Base-by-base conservation (phyloP, 2,329 filamentous ascomycete genomes). In the Cladosporium colombiae region DNA sequence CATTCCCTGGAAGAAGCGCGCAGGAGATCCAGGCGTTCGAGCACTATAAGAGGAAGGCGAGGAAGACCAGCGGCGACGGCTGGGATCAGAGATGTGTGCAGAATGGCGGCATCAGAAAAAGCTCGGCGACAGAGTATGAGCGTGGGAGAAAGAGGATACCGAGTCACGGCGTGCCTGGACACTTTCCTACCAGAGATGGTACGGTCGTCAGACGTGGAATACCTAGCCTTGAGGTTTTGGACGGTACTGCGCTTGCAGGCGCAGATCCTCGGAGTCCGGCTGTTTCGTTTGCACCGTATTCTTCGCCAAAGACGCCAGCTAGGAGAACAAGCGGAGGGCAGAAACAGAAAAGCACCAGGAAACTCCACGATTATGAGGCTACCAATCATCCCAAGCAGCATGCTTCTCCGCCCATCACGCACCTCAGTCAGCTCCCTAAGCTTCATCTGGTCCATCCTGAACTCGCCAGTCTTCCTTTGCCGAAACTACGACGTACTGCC, bases 11-110 rank as follows among this genome's bases (percentile, higher is more conserved):
- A 3, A 70, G 71, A 31, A 69, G 70, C n/a, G 59, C 70, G 16
- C 69, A 70, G 56, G 71, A 76, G 62, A 74, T 76, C 55, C 66
- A 70, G 59, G 74, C 74, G 5, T 70, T 73, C 10, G 71, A 76
- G 68, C 71, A 75, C 61, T 74, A 76, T 63, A 68, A 62, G 59
- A 66, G 64, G 23, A 74, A 76, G 65, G 67, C 70, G 35, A 71
- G 69, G 29, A 69, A 68, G 29, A 70, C 71, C 4, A 72, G 70
- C 21, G 69, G 68, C 35, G 73, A 74, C 52, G 73, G 70, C 62
- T 75, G 70, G 62, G 72, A 70, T 63, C 65, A 64, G 46, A 65
- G 70, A 21, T 65, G 67, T 18, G 62, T 66, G 57, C 63, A 55
- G 23, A 66, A 62, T 8, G 50, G 65, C 13, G 66, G 33, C 2